Conservation (phyloP, 805 yeast species). For the Cyberlindnera euphorbiae region DNA sequence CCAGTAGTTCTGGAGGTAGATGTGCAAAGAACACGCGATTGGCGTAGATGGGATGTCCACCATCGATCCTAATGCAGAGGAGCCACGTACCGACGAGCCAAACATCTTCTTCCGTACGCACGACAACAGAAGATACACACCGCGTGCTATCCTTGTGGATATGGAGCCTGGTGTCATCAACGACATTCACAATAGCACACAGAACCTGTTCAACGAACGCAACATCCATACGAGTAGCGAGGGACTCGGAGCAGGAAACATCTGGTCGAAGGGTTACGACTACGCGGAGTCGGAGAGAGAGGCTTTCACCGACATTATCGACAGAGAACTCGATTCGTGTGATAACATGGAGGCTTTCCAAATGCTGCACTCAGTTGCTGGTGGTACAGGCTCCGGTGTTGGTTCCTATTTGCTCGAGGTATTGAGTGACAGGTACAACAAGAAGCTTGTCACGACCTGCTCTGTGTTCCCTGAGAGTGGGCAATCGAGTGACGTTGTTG, state of each 20-base stretch:
- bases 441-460: constrained; percentile 78
- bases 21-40: constrained; percentile 85
- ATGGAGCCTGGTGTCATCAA: constrained; percentile 85
- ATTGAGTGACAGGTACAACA: constrained; percentile 74
- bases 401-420: constrained; percentile 80
- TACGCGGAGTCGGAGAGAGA: constrained; percentile 69
- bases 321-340: constrained; percentile 84
- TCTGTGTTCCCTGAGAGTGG: constrained; percentile 79
- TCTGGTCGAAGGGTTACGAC: constrained; percentile 88
- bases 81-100: constrained; percentile 60
- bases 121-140: constrained; percentile 76
- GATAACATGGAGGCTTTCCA: constrained; percentile 90
- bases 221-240: constrained; percentile 73
- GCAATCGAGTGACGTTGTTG: constrained; percentile 92
- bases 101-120: constrained; percentile 77
- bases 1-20: constrained; percentile 84
- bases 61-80: constrained; percentile 4
- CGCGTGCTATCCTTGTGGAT: constrained; percentile 81
- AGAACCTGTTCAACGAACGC: constrained; percentile 75
- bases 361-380: constrained; percentile 90
- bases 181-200: constrained; percentile 47
- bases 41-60: constrained; percentile 31
- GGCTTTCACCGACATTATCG: constrained; percentile 75
- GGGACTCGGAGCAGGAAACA: constrained; percentile 94
- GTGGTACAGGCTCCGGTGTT: constrained; percentile 97